phyloP scores from a whole-genome alignment of 164 flowering plant genomes.

The Euptelea pleiosperma region DNA sequence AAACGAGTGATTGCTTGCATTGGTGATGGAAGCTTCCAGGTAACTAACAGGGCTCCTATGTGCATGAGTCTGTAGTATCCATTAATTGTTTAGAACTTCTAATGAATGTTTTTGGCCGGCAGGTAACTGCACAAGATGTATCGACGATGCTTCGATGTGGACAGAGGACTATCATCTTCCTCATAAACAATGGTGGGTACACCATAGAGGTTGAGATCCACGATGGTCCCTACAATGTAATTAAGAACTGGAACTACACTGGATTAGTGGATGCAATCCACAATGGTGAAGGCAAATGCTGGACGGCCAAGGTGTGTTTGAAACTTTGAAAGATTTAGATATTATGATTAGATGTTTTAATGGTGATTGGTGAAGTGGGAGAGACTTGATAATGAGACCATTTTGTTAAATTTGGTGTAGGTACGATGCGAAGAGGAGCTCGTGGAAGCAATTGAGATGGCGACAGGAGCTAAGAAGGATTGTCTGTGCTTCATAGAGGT shows the following conservation, averaged over 20 bases:
- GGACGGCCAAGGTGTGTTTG: conserved; percentile 57
- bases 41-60: conserved; percentile 12
- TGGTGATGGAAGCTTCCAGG: conserved; percentile 97
- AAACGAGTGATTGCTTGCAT: conserved; percentile 84
- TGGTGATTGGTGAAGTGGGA: background rate
- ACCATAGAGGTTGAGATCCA: conserved; percentile 76
- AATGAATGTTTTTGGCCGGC: background rate
- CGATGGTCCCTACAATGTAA: conserved; percentile 87
- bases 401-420: conserved; percentile 23
- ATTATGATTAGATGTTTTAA: background rate
- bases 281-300: conserved; percentile 75
- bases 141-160: conserved; percentile 75
- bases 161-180: conserved; percentile 69
- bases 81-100: too few species aligned
- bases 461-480: conserved; percentile 57
- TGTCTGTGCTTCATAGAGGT: conserved; percentile 80
- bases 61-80: too few species aligned
- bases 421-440: conserved; percentile 64
- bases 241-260: conserved; percentile 86
- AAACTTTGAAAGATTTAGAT: background rate
- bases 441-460: conserved; percentile 56
- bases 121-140: conserved; percentile 85
- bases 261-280: conserved; percentile 63
- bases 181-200: conserved; percentile 89
- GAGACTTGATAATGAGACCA: too few species aligned